Percentiles rank a stretch among this genome's conserved stretches.
phyloP scores from a whole-genome alignment of 331 rosid species.

The Saraca asoca region DNA sequence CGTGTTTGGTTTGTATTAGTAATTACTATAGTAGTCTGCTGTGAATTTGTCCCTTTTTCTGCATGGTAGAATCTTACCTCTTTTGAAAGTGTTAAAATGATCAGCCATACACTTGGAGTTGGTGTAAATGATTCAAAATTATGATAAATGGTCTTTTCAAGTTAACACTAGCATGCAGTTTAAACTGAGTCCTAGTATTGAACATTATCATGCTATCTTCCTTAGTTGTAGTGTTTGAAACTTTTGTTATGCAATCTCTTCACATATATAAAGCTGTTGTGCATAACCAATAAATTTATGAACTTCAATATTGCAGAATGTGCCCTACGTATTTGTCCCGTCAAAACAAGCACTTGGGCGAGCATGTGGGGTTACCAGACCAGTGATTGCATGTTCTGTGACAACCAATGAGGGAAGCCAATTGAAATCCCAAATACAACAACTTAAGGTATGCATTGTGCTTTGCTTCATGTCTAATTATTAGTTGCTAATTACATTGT shows the following conservation, averaged over 20 bases:
- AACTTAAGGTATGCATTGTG: slow-evolving; percentile 62
- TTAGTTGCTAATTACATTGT: neutral
- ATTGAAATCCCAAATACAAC: slow-evolving; percentile 79
- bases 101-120: no score
- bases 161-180: neutral
- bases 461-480: neutral
- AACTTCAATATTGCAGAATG: slow-evolving; percentile 55
- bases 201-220: neutral
- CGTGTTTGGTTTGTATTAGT: no score
- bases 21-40: no score
- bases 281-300: neutral
- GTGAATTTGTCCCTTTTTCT: no score
- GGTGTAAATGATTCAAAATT: no score
- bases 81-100: no score
- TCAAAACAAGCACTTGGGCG: slow-evolving; percentile 93
- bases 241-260: neutral
- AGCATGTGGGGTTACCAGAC: slow-evolving; percentile 84
- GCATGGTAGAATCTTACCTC: no score
- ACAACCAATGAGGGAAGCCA: slow-evolving; percentile 90
- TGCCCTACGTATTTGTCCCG: slow-evolving; percentile 80
- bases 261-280: neutral
- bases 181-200: neutral
- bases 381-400: slow-evolving; percentile 87
- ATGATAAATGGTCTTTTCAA: neutral
- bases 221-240: neutral